Conservation (phyloP, 805 yeast species). For the Kluyveromyces dobzhanskii region DNA sequence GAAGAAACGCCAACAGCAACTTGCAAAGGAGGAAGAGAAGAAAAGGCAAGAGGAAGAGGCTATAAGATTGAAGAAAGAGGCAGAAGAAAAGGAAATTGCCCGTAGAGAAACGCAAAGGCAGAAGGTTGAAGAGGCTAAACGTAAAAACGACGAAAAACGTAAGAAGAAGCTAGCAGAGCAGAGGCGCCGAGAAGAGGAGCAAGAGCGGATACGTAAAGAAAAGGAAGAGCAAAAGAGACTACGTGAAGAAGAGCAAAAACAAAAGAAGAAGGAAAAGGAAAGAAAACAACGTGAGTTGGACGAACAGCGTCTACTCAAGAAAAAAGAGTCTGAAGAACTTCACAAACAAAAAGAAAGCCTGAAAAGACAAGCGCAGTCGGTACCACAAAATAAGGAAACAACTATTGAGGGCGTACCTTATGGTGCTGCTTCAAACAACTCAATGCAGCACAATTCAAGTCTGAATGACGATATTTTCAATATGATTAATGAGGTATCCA, state of each 20-base stretch:
- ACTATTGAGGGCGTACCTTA: constrained; percentile 11
- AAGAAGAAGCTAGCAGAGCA: constrained; percentile 34
- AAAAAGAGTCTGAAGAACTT: constrained; percentile 15
- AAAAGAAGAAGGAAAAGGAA: constrained; percentile 24
- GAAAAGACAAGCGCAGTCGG: constrained; percentile 17
- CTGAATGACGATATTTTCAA: constrained; percentile 21
- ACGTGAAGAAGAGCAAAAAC: constrained; percentile 32
- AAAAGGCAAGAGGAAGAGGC: constrained; percentile 47
- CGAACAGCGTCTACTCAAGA: constrained; percentile 14
- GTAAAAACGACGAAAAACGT: constrained; percentile 33
- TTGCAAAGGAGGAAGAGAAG: constrained; percentile 55
- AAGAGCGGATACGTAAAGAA: constrained; percentile 30
- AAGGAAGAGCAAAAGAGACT: constrained; percentile 34
- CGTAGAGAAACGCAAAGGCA: constrained; percentile 32
- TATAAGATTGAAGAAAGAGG: constrained; percentile 39
- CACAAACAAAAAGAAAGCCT: constrained; percentile 11
- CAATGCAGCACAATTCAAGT: constrained; percentile 1
- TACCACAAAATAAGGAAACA: constrained; percentile 22
- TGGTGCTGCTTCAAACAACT: constrained; percentile 3
- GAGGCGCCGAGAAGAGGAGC: constrained; percentile 34
- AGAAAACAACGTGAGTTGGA: constrained; percentile 16
- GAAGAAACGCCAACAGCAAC: constrained; percentile 53
- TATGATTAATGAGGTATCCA: constrained; percentile 24
- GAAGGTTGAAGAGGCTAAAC: constrained; percentile 34
- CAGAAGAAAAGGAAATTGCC: constrained; percentile 35